Evolutionary conservation across 441 rosid species (phyloP).

Genomic region (Croton setiger): DNA sequence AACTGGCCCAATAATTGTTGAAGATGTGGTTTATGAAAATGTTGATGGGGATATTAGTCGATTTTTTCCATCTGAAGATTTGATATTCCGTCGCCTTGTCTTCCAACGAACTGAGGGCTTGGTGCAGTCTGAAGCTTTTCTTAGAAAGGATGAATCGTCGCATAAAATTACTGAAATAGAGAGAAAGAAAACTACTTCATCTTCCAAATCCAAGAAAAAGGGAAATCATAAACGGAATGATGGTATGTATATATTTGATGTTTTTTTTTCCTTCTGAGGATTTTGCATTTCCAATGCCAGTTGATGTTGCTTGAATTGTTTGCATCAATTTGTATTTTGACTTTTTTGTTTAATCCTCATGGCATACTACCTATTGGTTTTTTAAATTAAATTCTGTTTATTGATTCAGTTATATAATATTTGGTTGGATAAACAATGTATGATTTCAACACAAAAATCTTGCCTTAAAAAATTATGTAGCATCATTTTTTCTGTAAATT

Average conservation of each 20-base stretch:
- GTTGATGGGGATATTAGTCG: conserved; percentile 39
- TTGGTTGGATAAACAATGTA: neutral
- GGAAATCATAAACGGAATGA: conserved; percentile 38
- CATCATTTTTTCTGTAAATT: neutral
- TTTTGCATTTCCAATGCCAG: neutral
- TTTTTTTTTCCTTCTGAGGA: neutral
- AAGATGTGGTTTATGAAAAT: conserved; percentile 81
- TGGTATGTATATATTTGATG: conserved; percentile 36
- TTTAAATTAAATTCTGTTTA: neutral
- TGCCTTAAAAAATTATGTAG: neutral
- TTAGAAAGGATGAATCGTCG: conserved; percentile 36
- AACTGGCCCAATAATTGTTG: conserved; percentile 65
- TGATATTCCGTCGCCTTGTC: conserved; percentile 80
- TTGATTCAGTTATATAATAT: conserved; percentile 3
- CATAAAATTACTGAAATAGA: conserved; percentile 30
- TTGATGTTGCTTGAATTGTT: conserved; percentile 7
- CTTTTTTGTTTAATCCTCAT: neutral
- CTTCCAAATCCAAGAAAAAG: conserved; percentile 48
- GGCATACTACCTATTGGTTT: neutral
- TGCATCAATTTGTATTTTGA: neutral
- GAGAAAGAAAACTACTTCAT: conserved; percentile 34
- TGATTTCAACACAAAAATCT: neutral
- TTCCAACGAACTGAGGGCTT: conserved; percentile 71
- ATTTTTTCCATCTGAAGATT: conserved; percentile 41
- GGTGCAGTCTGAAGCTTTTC: conserved; percentile 94